phyloP scores from a whole-genome alignment of 2,329 filamentous ascomycete species.

The Exophiala calicioides region DNA sequence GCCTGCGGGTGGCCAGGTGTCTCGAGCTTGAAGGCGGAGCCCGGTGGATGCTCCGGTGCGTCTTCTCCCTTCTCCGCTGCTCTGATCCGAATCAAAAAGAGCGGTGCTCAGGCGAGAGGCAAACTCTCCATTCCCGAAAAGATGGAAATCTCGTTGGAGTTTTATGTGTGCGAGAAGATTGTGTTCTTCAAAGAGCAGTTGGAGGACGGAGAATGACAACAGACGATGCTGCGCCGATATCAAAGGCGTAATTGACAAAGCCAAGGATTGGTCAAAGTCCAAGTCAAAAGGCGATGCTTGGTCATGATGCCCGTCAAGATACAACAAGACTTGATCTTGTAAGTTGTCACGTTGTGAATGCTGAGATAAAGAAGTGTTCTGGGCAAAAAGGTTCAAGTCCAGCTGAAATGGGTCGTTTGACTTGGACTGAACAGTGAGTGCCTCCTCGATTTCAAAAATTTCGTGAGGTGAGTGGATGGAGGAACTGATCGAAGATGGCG shows the following conservation, averaged over 20 bases:
- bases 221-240: constrained; percentile 73
- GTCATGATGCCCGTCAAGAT: constrained; percentile 6
- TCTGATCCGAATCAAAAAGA: constrained; percentile 80
- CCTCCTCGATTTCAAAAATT: constrained; percentile 4
- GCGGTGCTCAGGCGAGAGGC: constrained; percentile 76
- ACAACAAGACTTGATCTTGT: constrained; percentile 9
- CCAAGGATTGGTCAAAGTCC: constrained; percentile 38
- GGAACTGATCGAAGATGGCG: constrained; percentile 4
- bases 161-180: constrained; percentile 70
- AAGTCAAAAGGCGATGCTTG: constrained; percentile 17
- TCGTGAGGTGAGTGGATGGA: constrained; percentile 6
- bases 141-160: constrained; percentile 76
- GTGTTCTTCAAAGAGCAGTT: constrained; percentile 74
- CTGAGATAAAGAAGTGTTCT: not conserved
- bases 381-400: constrained; percentile 10
- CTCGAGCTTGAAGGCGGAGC: constrained; percentile 74
- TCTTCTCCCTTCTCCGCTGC: constrained; percentile 72
- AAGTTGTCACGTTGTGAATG: constrained; percentile 9
- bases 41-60: constrained; percentile 74
- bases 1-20: constrained; percentile 89
- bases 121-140: constrained; percentile 83
- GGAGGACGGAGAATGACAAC: constrained; percentile 74
- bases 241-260: constrained; percentile 73
- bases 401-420: constrained; percentile 9
- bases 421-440: not conserved